Conservation (phyloP, 495 filamentous ascomycete species). For the Rostrohypoxylon terebratum region DNA sequence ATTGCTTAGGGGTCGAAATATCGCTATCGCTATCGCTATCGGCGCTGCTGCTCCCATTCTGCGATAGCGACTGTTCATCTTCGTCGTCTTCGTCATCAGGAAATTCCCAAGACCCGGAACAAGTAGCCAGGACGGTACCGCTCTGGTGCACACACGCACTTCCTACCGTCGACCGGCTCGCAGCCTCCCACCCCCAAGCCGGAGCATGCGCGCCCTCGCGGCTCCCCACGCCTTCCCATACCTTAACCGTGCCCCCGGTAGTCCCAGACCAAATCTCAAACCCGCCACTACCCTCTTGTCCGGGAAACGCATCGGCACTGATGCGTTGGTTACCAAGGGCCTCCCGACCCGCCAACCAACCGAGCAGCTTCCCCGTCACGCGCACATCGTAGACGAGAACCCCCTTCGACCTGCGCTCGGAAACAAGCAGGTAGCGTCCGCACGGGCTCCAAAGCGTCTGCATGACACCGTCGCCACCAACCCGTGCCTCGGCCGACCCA, state of each 20-base stretch:
- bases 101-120: conserved; percentile 69
- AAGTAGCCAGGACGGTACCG: conserved; percentile 78
- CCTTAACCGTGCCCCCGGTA: conserved; percentile 77
- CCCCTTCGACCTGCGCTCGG: conserved; percentile 81
- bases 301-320: conserved; percentile 73
- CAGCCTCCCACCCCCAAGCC: conserved; percentile 69
- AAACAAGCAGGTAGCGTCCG: conserved; percentile 87
- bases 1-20: conserved; percentile 2
- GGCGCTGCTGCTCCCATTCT: conserved; percentile 14
- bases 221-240: conserved; percentile 75
- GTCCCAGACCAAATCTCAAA: conserved; percentile 89
- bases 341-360: conserved; percentile 75
- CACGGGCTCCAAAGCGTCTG: conserved; percentile 85
- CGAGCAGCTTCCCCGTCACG: conserved; percentile 74
- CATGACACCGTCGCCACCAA: conserved; percentile 76
- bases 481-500: conserved; percentile 44
- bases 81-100: conserved; percentile 34
- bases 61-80: conserved; percentile 16
- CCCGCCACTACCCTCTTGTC: conserved; percentile 58
- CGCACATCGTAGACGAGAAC: conserved; percentile 87
- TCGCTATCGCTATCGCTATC: conserved; percentile 17
- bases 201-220: conserved; percentile 65
- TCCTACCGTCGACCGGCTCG: conserved; percentile 69
- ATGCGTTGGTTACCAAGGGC: conserved; percentile 82
- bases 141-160: conserved; percentile 73